Conservation (phyloP, 1,284 basidiomycete species). For the Porogramme epimiltina region DNA sequence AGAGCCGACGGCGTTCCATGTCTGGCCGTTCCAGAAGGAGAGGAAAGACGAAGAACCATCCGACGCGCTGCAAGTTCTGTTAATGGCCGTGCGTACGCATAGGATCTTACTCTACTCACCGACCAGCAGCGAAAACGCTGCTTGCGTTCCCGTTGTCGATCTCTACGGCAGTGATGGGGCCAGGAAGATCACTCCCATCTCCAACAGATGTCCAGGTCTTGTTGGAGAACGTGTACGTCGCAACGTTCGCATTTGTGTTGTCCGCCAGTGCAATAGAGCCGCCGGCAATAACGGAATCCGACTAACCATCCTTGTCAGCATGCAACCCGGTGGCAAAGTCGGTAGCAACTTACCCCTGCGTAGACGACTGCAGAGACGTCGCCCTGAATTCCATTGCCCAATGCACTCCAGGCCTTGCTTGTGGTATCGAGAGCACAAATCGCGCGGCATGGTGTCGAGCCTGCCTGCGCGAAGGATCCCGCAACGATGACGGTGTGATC, state of each 20-base stretch:
- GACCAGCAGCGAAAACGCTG: slow-evolving; percentile 90
- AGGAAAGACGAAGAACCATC: slow-evolving; percentile 73
- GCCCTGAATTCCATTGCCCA: slow-evolving; percentile 85
- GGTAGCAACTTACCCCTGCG: slow-evolving; percentile 77
- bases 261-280: slow-evolving; percentile 72
- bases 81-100: neutral
- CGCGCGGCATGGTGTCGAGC: slow-evolving; percentile 73
- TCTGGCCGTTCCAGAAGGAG: slow-evolving; percentile 78
- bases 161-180: slow-evolving; percentile 87
- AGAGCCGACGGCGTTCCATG: slow-evolving; percentile 71
- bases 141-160: slow-evolving; percentile 81
- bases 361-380: slow-evolving; percentile 81
- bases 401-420: slow-evolving; percentile 74
- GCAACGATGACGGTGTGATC: slow-evolving; percentile 77
- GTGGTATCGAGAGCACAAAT: slow-evolving; percentile 80
- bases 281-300: slow-evolving; percentile 63
- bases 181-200: slow-evolving; percentile 66
- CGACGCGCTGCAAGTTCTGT: slow-evolving; percentile 30
- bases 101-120: slow-evolving; percentile 44
- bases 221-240: slow-evolving; percentile 73
- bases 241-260: slow-evolving; percentile 43
- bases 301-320: slow-evolving; percentile 38
- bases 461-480: slow-evolving; percentile 84
- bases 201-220: slow-evolving; percentile 84
- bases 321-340: slow-evolving; percentile 2